Base-by-base conservation (phyloP, 495 filamentous ascomycete species). In the Echria macrotheca region DNA sequence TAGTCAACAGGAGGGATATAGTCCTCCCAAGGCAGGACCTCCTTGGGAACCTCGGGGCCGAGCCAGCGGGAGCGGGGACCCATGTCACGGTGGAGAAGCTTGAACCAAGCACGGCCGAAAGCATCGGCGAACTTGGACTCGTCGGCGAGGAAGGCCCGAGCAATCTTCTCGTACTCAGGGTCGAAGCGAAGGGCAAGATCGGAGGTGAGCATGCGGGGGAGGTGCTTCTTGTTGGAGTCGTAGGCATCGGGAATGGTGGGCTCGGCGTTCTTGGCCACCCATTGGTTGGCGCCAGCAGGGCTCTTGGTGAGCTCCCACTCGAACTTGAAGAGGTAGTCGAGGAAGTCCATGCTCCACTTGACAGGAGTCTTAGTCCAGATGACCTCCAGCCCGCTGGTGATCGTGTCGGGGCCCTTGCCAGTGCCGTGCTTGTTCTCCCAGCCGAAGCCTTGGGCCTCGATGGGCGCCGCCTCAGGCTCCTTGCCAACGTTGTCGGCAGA, bases 281-380 rank as follows among this genome's bases (percentile, higher is more conserved):
- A 87, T 66, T 87, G 84, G 69, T 85, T 77, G 47, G 83, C 84
- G 55, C 84, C 84, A 44, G 78, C 83, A 8, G 84, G 84, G 58
- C 75, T 80, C 80, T 85, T 86, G 60, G 74, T 80, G 24, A 80
- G 69, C 69, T 86, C 83, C 84, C 84, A 87, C n/a, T 87, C 83
- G 58, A 69, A 86, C 66, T 80, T 77, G 78, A 81, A 86, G 9
- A 87, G 75, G 63, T 86, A 86, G 56, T 86, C 78, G 44, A 87
- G 69, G 68, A 73, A 87, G 47, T 74, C 53, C 70, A 78, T 77
- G 73, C 73, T 82, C 80, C 80, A 87, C 67, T 82, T 75, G 57
- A 76, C 80, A 1, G 84, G 84, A 2, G 79, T 82, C 57, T 71
- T 77, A 60, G 83, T 85, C 84, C 84, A 87, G 63, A 68, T 86